These are phyloP conservation scores for Penicillium nordicum DNA, from an alignment of 2,329 filamentous ascomycete species.

Conservation along the genomic window DNA sequence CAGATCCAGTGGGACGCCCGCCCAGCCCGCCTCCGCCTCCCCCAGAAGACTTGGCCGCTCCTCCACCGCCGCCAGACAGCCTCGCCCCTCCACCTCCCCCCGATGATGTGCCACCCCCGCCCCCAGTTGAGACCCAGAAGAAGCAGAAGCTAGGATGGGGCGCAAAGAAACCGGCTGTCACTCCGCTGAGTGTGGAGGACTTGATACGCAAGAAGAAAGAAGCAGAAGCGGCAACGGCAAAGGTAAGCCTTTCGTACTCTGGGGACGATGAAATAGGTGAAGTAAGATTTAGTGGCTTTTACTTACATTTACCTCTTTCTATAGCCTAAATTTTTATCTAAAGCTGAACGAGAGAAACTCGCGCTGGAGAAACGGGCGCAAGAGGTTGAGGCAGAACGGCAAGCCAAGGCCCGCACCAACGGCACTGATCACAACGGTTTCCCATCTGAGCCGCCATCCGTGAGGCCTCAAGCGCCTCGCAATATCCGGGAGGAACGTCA, in stretches of 20 bases:
- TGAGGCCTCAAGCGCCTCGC: conserved; percentile 23
- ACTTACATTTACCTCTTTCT: conserved; percentile 21
- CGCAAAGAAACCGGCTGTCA: conserved; percentile 36
- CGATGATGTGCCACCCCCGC: conserved; percentile 44
- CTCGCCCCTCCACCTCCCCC: conserved; percentile 43
- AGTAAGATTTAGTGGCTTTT: conserved; percentile 7
- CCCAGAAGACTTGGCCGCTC: conserved; percentile 36
- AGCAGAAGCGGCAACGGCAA: conserved; percentile 76
- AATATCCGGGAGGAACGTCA: conserved; percentile 8
- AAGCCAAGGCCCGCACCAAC: conserved; percentile 41
- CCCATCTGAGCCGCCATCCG: conserved; percentile 11
- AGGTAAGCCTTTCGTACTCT: conserved; percentile 48
- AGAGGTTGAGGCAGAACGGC: conserved; percentile 63
- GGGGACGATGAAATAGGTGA: neutral
- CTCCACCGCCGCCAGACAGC: conserved; percentile 42
- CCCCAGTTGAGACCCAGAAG: conserved; percentile 39
- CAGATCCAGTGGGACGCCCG: conserved; percentile 36
- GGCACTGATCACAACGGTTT: conserved; percentile 26
- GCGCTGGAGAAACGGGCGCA: conserved; percentile 74
- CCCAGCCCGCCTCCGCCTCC: conserved; percentile 43
- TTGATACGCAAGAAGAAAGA: conserved; percentile 81
- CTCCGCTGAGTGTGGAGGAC: conserved; percentile 78
- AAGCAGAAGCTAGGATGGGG: conserved; percentile 57
- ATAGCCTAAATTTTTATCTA: conserved; percentile 78
- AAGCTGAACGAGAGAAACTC: conserved; percentile 74